Evolutionary conservation across 1,139 yeast species (phyloP), one percentile per base, ranked within the genome.

Genomic region (Kodamaea anthophila): DNA sequence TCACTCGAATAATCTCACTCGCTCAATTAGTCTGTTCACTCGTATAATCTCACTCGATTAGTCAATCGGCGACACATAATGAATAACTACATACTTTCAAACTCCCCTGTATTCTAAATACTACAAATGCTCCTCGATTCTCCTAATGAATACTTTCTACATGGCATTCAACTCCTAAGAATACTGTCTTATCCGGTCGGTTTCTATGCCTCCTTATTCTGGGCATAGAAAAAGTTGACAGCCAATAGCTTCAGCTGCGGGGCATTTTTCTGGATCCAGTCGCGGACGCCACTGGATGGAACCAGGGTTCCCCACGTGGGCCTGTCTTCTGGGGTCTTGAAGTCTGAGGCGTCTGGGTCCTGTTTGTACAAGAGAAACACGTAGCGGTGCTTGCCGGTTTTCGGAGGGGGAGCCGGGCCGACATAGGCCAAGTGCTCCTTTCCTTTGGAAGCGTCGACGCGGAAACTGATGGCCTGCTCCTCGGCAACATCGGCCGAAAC

Each of bases 331-430:
- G 75, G 58, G 29, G 54, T 47, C 13, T 61, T 47, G 18, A 54
- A 36, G 23, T 43, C 35, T n/a, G 36, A 55, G 36, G 47, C 51
- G 10, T 27, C 23, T 27, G 56, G 70, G 51, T 59, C 70, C 44
- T 83, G 91, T 58, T 79, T 79, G 55, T 70, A 84, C 39, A 86
- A 60, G 38, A 85, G 53, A 46, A 81, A 82, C 19, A 83, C 85
- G 51, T 85, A 86, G 36, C 94, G 71, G 58, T 87, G 95, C 46
- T 73, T 70, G 14, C 94, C 93, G 1, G 96, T 83, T 35, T 74
- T 75, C 34, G 73, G 72, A 24, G 94, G 94, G 12, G 96, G 96
- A 4, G 71, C 94, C 2, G 96, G 95, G 0, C 94, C 94, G 47
- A 62, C 51, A 53, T 85, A 85, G 5, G 60, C 44, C 33, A 63